A percentile compares a stretch with the other conserved stretches of the same genome.
These are phyloP conservation scores for Tetracentron sinense DNA, from an alignment of 164 flowering plant genomes.

Conservation along the genomic window DNA sequence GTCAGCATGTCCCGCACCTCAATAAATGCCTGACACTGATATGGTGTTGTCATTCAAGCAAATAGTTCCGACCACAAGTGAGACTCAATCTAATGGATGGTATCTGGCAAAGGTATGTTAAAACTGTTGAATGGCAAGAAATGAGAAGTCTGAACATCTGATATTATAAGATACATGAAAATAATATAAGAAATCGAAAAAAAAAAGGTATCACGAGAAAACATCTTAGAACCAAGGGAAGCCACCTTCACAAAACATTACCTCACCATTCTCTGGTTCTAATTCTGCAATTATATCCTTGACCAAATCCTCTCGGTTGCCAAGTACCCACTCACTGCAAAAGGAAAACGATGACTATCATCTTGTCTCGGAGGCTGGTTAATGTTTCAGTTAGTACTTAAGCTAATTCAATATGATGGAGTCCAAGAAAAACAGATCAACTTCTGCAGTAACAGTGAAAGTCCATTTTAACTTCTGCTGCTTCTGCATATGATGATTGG, in stretches of 20 bases:
- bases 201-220: not conserved
- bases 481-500: no score
- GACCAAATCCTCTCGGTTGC: slow-evolving; percentile 91
- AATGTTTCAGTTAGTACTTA: not conserved
- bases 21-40: not conserved
- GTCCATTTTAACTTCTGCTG: no score
- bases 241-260: slow-evolving; percentile 23
- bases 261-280: slow-evolving; percentile 84
- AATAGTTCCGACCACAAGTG: no score
- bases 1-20: not conserved
- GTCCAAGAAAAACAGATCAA: no score
- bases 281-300: slow-evolving; percentile 82
- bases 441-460: no score
- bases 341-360: slow-evolving; percentile 1
- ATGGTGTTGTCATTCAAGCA: no score
- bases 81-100: no score
- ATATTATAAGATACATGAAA: not conserved
- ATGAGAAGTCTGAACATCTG: no score
- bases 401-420: no score
- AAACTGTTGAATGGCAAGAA: not conserved
- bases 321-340: slow-evolving; percentile 96
- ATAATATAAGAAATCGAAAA: not conserved
- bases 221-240: not conserved
- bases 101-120: no score
- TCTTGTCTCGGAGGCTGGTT: not conserved